Conservation (phyloP, 129 eudicot species). For the Chrysanthemum seticuspe region DNA sequence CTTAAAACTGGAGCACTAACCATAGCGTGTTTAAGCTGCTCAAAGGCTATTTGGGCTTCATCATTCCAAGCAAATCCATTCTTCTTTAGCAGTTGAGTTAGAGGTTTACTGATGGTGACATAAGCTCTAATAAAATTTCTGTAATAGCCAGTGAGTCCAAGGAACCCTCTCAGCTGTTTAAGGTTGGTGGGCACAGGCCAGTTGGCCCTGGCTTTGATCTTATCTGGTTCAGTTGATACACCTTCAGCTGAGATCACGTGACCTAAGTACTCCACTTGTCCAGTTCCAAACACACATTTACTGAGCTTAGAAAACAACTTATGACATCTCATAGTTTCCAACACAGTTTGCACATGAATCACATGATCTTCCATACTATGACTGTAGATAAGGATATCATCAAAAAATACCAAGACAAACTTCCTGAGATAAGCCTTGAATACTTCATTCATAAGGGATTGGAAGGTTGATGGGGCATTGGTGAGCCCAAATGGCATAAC, state of each 20-base stretch:
- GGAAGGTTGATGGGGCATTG: too few species aligned
- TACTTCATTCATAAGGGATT: too few species aligned
- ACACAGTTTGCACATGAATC: neutral
- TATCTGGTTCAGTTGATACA: neutral
- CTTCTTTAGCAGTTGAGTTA: neutral
- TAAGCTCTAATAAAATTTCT: too few species aligned
- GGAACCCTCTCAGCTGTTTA: neutral
- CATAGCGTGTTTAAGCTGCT: neutral
- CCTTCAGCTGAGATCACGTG: neutral
- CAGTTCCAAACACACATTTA: neutral
- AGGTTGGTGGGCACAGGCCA: neutral
- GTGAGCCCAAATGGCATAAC: too few species aligned
- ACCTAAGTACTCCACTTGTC: neutral
- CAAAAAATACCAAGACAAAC: too few species aligned
- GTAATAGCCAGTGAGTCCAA: neutral
- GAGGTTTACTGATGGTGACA: neutral
- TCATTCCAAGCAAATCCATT: neutral
- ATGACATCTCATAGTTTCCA: neutral
- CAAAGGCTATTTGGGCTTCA: neutral
- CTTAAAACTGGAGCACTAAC: too few species aligned
- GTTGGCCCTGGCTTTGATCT: neutral
- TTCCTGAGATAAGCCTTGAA: too few species aligned
- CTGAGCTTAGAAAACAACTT: neutral
- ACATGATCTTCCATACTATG: neutral
- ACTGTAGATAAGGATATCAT: neutral